phyloP scores from a whole-genome alignment of 2,329 filamentous ascomycete species.

The Hypomyces perniciosus region DNA sequence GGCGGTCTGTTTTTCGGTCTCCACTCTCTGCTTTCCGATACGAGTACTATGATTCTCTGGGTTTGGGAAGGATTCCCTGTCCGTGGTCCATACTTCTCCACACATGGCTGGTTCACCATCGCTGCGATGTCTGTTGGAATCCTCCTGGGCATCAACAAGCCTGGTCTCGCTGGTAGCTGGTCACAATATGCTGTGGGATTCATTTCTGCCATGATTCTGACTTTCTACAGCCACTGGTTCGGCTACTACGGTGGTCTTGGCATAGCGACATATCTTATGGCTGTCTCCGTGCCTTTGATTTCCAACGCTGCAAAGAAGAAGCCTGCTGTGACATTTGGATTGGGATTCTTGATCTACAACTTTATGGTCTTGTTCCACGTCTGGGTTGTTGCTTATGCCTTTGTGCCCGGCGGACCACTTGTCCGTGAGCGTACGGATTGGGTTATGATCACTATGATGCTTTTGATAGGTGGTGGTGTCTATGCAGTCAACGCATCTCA shows the following conservation, averaged over 20 bases:
- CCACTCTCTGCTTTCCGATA: slow-evolving; percentile 90
- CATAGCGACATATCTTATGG: slow-evolving; percentile 75
- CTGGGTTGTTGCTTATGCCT: slow-evolving; percentile 97
- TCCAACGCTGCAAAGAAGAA: slow-evolving; percentile 68
- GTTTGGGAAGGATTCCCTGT: slow-evolving; percentile 96
- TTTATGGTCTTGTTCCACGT: slow-evolving; percentile 94
- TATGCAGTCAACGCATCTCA: slow-evolving; percentile 60
- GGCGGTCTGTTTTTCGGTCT: slow-evolving; percentile 82
- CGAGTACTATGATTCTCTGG: slow-evolving; percentile 98
- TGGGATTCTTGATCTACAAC: slow-evolving; percentile 89
- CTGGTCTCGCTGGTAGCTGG: slow-evolving; percentile 70
- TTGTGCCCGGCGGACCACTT: slow-evolving; percentile 87
- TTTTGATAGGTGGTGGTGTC: slow-evolving; percentile 76
- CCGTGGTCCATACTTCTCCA: slow-evolving; percentile 76
- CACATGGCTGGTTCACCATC: slow-evolving; percentile 85
- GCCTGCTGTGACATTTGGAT: slow-evolving; percentile 74
- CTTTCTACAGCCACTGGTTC: slow-evolving; percentile 72
- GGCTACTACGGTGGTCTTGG: slow-evolving; percentile 81
- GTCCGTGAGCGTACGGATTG: slow-evolving; percentile 94
- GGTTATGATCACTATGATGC: slow-evolving; percentile 84
- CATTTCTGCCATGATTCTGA: slow-evolving; percentile 71
- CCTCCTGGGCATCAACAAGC: slow-evolving; percentile 66
- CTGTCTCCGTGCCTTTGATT: slow-evolving; percentile 69
- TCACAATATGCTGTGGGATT: slow-evolving; percentile 71
- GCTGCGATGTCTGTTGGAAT: slow-evolving; percentile 81